Percentiles rank a stretch among this genome's conserved stretches.
Conservation (phyloP, 2,329 filamentous ascomycete genomes). For the Fusarium hainanense region DNA sequence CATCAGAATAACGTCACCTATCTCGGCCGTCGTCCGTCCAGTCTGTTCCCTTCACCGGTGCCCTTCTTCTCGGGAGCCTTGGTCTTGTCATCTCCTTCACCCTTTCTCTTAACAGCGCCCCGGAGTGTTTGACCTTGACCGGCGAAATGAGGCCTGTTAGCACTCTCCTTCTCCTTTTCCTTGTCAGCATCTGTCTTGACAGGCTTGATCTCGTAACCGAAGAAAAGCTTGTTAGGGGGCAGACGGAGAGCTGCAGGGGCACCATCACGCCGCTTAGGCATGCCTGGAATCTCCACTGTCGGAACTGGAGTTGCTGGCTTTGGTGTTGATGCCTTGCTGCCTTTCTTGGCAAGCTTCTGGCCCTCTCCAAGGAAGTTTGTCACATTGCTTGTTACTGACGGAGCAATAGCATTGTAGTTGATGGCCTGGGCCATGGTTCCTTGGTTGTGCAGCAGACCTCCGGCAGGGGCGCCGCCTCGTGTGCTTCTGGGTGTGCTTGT, state of each 20-base stretch:
- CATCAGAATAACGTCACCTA: constrained; percentile 26
- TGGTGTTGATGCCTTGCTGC: constrained; percentile 71
- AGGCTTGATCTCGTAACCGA: constrained; percentile 93
- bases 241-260: constrained; percentile 88
- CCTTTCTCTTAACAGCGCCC: constrained; percentile 77
- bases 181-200: constrained; percentile 82
- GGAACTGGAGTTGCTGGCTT: constrained; percentile 78
- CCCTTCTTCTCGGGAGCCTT: constrained; percentile 61
- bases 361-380: constrained; percentile 86
- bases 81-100: constrained; percentile 60
- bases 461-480: constrained; percentile 71
- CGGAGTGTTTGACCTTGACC: constrained; percentile 86
- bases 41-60: constrained; percentile 55
- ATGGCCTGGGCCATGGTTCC: constrained; percentile 98
- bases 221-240: constrained; percentile 91
- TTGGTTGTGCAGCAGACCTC: constrained; percentile 82
- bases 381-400: constrained; percentile 74
- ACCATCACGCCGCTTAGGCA: constrained; percentile 67
- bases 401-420: constrained; percentile 92
- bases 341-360: constrained; percentile 87
- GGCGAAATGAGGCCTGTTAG: constrained; percentile 78
- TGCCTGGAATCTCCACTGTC: constrained; percentile 42
- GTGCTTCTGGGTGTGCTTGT: constrained; percentile 84
- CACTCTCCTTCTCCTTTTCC: constrained; percentile 71
- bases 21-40: constrained; percentile 56